A percentile compares a stretch with the other conserved stretches of the same genome.
Conservation (phyloP, 1,284 basidiomycete genomes). For the Wallemia ichthyophaga region DNA sequence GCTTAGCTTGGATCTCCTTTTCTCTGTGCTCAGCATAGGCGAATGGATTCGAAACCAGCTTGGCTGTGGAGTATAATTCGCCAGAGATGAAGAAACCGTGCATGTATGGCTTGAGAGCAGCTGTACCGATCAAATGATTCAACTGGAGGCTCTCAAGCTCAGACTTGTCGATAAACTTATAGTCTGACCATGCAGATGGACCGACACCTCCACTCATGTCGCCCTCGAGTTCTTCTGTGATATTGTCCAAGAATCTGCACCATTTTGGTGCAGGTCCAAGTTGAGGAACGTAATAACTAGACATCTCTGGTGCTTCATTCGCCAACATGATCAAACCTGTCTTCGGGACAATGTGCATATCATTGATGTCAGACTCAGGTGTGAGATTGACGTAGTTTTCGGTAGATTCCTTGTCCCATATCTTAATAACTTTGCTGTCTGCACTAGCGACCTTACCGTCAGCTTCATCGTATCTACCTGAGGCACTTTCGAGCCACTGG, state of each 20-base stretch:
- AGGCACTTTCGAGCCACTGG: constrained; percentile 61
- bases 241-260: constrained; percentile 90
- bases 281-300: constrained; percentile 72
- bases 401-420: constrained; percentile 73
- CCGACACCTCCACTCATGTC: constrained; percentile 21
- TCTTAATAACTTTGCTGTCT: constrained; percentile 81
- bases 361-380: constrained; percentile 57
- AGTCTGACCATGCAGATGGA: constrained; percentile 53
- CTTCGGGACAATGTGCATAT: constrained; percentile 57
- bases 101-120: constrained; percentile 94
- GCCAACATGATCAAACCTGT: constrained; percentile 63
- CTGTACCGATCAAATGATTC: constrained; percentile 74
- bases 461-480: constrained; percentile 41
- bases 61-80: constrained; percentile 79
- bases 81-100: constrained; percentile 95
- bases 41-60: constrained; percentile 83
- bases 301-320: constrained; percentile 77
- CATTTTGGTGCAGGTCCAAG: constrained; percentile 86
- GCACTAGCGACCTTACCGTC: constrained; percentile 50
- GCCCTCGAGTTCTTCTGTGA: constrained; percentile 92
- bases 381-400: constrained; percentile 78
- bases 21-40: constrained; percentile 83
- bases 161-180: constrained; percentile 74
- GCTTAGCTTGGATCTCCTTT: constrained; percentile 50
- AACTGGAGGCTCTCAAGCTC: constrained; percentile 66